Evolutionary conservation across 768 basidiomycete genomes (phyloP).

Genomic region (Lactarius indigo): DNA sequence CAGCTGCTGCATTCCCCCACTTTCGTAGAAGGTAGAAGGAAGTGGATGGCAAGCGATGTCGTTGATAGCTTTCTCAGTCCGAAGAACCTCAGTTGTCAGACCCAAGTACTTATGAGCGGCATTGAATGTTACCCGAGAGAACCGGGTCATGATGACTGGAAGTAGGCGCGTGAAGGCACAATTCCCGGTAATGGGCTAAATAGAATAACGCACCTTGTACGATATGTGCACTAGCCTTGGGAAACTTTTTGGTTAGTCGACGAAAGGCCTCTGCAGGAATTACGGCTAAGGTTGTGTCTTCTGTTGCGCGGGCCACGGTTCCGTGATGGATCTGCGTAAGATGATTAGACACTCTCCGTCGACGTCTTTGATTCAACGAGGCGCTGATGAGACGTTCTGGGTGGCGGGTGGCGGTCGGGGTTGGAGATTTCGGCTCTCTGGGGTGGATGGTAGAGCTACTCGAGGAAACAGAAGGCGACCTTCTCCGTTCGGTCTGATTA

Average conservation of each 20-base stretch:
- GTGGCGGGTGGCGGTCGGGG: slow-evolving; percentile 20
- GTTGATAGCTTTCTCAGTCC: slow-evolving; percentile 96
- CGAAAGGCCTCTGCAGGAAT: slow-evolving; percentile 98
- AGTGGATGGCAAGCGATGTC: slow-evolving; percentile 95
- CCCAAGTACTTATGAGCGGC: slow-evolving; percentile 97
- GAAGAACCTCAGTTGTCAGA: slow-evolving; percentile 88
- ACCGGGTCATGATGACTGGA: slow-evolving; percentile 85
- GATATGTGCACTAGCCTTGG: slow-evolving; percentile 95
- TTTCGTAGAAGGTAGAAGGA: slow-evolving; percentile 86
- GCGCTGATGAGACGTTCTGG: slow-evolving; percentile 17
- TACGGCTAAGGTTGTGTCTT: slow-evolving; percentile 95
- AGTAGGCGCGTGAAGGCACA: slow-evolving; percentile 13
- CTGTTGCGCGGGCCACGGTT: slow-evolving; percentile 87
- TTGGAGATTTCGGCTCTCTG: slow-evolving; percentile 31
- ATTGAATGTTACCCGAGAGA: slow-evolving; percentile 95
- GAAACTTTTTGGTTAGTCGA: slow-evolving; percentile 90
- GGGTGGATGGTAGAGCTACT: slow-evolving; percentile 67
- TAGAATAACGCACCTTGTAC: slow-evolving; percentile 66
- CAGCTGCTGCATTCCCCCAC: slow-evolving; percentile 84
- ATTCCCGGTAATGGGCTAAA: not conserved
- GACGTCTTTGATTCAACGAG: slow-evolving; percentile 11
- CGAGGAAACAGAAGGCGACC: slow-evolving; percentile 63
- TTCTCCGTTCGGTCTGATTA: slow-evolving; percentile 33
- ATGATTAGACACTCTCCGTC: slow-evolving; percentile 13
- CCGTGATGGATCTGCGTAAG: slow-evolving; percentile 52